Conservation (phyloP, 495 filamentous ascomycete species). For the Xylaria sp. region DNA sequence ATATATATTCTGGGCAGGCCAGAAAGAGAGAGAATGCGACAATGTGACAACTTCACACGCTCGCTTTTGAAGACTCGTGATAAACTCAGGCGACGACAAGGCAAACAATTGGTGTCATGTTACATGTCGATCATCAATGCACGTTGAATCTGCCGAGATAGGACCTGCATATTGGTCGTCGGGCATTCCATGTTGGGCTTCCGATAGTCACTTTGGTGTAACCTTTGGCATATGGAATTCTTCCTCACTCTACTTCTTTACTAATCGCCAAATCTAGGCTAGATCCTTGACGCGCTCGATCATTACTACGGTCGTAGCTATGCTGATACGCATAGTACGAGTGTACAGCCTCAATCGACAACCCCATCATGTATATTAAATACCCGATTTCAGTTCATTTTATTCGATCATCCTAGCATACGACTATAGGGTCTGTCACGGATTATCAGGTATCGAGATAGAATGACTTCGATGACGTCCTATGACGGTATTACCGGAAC, state of each 20-base stretch:
- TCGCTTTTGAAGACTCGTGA: background rate
- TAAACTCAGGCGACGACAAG: slow-evolving; percentile 9
- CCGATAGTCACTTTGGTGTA: slow-evolving; percentile 14
- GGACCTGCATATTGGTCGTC: slow-evolving; percentile 10
- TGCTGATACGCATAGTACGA: background rate
- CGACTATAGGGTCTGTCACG: background rate
- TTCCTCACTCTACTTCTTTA: slow-evolving; percentile 7
- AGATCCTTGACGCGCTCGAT: background rate
- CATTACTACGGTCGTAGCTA: background rate
- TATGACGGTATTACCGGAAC: background rate
- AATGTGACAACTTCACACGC: slow-evolving; percentile 1
- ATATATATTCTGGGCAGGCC: background rate
- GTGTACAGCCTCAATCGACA: background rate
- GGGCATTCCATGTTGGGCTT: slow-evolving; percentile 21
- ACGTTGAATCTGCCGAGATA: slow-evolving; percentile 10
- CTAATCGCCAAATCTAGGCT: background rate
- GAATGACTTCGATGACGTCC: background rate
- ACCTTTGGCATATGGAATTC: background rate
- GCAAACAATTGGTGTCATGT: background rate
- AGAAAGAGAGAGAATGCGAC: slow-evolving; percentile 8
- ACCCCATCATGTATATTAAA: background rate
- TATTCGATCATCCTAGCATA: background rate
- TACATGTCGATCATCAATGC: slow-evolving; percentile 17
- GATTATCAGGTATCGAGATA: background rate
- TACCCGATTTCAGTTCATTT: background rate